Conservation (phyloP, 2,329 filamentous ascomycete species). For the Fusarium robinianum region DNA sequence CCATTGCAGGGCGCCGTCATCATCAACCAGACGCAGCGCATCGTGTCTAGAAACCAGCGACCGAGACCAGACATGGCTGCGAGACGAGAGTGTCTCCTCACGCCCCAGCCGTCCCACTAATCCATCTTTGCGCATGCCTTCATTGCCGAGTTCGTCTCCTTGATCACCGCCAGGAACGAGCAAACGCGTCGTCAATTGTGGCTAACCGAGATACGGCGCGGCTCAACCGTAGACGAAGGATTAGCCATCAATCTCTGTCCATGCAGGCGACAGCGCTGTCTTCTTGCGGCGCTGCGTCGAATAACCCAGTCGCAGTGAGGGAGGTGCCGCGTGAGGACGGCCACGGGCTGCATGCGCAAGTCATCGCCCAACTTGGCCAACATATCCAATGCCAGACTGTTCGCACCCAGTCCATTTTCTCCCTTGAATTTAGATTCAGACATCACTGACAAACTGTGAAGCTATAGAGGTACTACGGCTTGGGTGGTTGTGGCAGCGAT, state of each 20-base stretch:
- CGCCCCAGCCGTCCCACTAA: background rate
- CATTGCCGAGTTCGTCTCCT: constrained; percentile 1
- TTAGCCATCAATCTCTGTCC: background rate
- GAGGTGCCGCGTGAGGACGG: background rate
- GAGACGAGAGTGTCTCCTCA: background rate
- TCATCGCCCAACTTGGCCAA: background rate
- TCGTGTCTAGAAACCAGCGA: background rate
- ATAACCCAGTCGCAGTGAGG: background rate
- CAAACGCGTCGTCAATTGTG: background rate
- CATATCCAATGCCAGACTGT: background rate
- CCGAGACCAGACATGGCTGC: background rate
- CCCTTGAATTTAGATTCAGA: too few species aligned
- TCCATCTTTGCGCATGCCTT: background rate
- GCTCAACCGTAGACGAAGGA: background rate
- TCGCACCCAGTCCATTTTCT: background rate
- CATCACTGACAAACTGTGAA: too few species aligned
- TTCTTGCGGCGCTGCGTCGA: background rate
- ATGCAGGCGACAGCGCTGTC: background rate
- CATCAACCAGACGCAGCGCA: background rate
- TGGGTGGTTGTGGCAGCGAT: too few species aligned
- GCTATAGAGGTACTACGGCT: too few species aligned
- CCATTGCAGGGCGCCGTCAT: background rate
- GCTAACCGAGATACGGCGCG: background rate
- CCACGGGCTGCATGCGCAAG: background rate
- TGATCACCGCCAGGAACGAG: background rate